Percentiles rank a stretch among this genome's conserved stretches.
Conservation (phyloP, 257 asterid species). For the Hygrophila difformis region DNA sequence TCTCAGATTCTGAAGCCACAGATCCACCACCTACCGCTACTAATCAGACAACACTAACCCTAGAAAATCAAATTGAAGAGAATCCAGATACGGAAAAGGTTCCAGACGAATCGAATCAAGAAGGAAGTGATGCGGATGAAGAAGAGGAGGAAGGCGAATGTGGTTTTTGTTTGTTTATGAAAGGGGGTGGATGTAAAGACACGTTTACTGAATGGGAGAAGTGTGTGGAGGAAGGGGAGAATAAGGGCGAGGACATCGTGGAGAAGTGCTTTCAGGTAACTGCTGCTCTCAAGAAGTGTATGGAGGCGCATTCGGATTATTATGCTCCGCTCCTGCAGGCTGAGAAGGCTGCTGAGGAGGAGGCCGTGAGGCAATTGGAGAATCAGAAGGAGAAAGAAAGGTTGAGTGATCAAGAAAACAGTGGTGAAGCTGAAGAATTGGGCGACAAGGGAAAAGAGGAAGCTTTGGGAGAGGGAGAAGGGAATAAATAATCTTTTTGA, state of each 20-base stretch:
- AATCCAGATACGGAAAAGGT: not conserved
- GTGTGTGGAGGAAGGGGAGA: constrained; percentile 49
- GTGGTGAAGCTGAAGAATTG: not conserved
- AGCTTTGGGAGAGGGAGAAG: no score
- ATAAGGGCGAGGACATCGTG: constrained; percentile 33
- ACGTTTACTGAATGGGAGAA: constrained; percentile 46
- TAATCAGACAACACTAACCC: not conserved
- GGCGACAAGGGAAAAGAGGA: no score
- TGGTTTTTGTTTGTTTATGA: constrained; percentile 62
- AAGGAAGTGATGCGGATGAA: constrained; percentile 12
- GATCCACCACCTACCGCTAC: not conserved
- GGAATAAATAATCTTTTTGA: no score
- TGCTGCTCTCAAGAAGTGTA: constrained; percentile 39
- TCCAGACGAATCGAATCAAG: not conserved
- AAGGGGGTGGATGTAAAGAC: constrained; percentile 55
- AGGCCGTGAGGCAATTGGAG: not conserved
- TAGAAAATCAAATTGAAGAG: not conserved
- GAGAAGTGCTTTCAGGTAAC: constrained; percentile 45
- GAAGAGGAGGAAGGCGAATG: constrained; percentile 52
- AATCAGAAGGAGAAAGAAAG: no score
- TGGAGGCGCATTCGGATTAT: constrained; percentile 54
- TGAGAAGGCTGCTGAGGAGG: constrained; percentile 12
- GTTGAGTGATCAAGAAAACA: not conserved
- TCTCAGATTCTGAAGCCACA: not conserved
- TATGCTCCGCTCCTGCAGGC: constrained; percentile 48